phyloP scores from a whole-genome alignment of 768 basidiomycete species.

The Suillus clintonianus region DNA sequence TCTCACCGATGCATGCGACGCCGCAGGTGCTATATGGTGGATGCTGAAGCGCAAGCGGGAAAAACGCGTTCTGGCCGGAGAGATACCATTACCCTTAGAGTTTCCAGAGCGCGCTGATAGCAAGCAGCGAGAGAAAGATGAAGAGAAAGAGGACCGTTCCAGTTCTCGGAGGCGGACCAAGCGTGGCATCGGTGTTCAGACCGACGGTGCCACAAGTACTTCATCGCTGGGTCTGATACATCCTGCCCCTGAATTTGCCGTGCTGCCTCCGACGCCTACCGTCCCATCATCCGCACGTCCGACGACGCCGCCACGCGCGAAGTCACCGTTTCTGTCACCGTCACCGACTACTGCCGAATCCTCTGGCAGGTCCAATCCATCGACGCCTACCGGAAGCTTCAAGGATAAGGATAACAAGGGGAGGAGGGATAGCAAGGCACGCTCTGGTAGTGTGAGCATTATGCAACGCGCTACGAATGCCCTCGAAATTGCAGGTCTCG shows the following conservation, averaged over 20 bases:
- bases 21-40: conserved; percentile 97
- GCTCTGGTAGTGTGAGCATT: conserved; percentile 92
- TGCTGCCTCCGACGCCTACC: conserved; percentile 81
- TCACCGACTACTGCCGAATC: conserved; percentile 54
- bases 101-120: conserved; percentile 4
- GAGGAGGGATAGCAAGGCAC: conserved; percentile 56
- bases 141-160: conserved; percentile 20
- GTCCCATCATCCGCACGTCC: conserved; percentile 38
- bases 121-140: conserved; percentile 31
- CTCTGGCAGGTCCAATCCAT: conserved; percentile 59
- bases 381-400: conserved; percentile 65
- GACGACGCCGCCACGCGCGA: conserved; percentile 51
- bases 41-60: conserved; percentile 84
- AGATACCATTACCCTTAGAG: background rate
- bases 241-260: conserved; percentile 61
- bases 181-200: conserved; percentile 44
- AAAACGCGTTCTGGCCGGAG: conserved; percentile 51
- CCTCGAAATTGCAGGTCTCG: conserved; percentile 81
- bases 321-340: conserved; percentile 58
- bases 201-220: conserved; percentile 35
- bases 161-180: conserved; percentile 28
- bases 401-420: conserved; percentile 56
- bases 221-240: conserved; percentile 33
- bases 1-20: no score
- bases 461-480: conserved; percentile 95